Percentiles rank a stretch among this genome's conserved stretches.
Evolutionary conservation across 257 asterid genomes (phyloP).

Genomic region (Eustoma russellianum): DNA sequence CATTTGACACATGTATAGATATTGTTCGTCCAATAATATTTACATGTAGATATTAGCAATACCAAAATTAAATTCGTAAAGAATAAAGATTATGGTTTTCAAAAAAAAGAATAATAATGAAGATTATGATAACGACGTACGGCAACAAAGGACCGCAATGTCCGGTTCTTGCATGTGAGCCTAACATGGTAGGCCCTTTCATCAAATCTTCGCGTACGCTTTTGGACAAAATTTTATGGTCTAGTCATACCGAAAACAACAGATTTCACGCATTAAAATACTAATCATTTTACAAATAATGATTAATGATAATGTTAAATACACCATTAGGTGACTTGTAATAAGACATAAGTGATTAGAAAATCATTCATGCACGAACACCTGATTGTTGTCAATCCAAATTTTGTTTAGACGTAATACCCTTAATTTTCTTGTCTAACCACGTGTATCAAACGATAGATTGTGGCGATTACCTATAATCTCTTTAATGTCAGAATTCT

Average conservation of each 20-base stretch:
- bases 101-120: neutral
- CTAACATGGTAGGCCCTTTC: conserved; percentile 65
- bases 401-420: neutral
- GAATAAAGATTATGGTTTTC: conserved; percentile 1
- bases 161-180: conserved; percentile 54
- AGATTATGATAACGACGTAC: conserved; percentile 27
- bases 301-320: too few relatives aligned
- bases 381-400: neutral
- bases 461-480: conserved; percentile 9
- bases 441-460: conserved; percentile 17
- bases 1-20: neutral
- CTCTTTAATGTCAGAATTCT: neutral
- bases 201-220: conserved; percentile 2
- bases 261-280: too few relatives aligned
- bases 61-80: too few relatives aligned
- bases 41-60: neutral
- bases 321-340: too few relatives aligned
- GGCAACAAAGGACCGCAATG: conserved; percentile 32
- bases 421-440: neutral
- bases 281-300: too few relatives aligned
- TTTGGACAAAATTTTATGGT: too few relatives aligned
- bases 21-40: neutral
- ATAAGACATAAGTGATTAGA: conserved; percentile 8
- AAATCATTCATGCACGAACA: conserved; percentile 6
- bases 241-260: too few relatives aligned